Base-by-base conservation (phyloP, 768 basidiomycete genomes). In the Serpula lacrymans region DNA sequence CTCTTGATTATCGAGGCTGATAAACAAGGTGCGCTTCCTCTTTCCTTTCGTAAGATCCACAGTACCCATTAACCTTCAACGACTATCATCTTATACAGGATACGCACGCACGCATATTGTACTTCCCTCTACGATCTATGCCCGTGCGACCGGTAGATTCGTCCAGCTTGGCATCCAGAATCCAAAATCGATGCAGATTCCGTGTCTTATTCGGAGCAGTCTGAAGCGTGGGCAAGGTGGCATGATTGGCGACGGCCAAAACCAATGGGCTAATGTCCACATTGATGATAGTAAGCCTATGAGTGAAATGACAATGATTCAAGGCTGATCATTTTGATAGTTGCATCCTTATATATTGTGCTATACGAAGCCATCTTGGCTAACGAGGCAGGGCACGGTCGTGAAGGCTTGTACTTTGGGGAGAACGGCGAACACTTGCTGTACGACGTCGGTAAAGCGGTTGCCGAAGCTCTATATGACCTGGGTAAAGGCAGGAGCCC, bases 101-200 rank as follows among this genome's bases (percentile, higher is more conserved):
- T 76, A 74, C 43, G 57, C 71, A 17, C 70, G 62, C 47, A 63
- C 60, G 1, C 72, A 77, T 53, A 72, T 80, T 12, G 57, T 78
- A 21, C 53, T 72, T 9, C 77, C 77, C 0, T 66, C 71, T 3
- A 56, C 53, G 2, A 50, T 60, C 28, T 60, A 51, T 37, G 55
- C 55, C 13, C 31, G 48, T 27, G 49, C 52, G 16, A 48, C 28
- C 18, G 52, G 51, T 6, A 25, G 25, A 1, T 40, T 58, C 3
- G 47, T 51, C 27, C 42, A 52, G 7, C 30, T 43, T 6, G 52
- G 55, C 13, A 25, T 59, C n/a, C 47, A 52, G 18, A 53, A 55
- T 28, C 32, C 44, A 10, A 35, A 46, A 26, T 61, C 60, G 5
- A 39, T 38, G 3, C 60, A 60, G 35, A 51, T 62, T 24, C 60